Base-by-base conservation (phyloP, 495 filamentous ascomycete species). In the Letharia lupina region DNA sequence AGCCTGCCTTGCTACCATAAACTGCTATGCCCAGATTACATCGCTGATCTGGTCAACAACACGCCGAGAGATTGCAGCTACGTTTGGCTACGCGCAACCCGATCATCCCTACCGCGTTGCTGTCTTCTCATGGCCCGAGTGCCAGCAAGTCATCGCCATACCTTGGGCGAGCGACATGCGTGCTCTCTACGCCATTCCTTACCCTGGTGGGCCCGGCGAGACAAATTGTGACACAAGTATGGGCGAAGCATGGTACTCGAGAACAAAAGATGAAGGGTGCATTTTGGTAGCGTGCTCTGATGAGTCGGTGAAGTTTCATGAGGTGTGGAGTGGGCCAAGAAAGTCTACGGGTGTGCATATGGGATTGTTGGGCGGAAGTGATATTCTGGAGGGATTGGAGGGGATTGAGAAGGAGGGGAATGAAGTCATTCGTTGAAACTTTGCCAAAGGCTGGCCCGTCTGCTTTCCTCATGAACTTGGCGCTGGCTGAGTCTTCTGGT, bases 101-200 rank as follows among this genome's bases (percentile, higher is more conserved):
- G 91, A 98, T 47, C 94, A 98, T 69, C 86, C 90, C 1, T 89
- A 87, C 69, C 88, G 94, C 37, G 91, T 98, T 68, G 95, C 91
- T 28, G 90, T 98, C 28, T 98, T 96, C 77, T 87, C 89, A 47
- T 98, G 95, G 95, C 94, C 94, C 3, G 89, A 90, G 61, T 98
- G 94, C 76, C 85, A 85, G 65, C 91, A 96, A 69, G 84, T 96
- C 6, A 90, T 93, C 16, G 87, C 87, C 33, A 90, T 98, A 33
- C 93, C 95, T 5, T 98, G 90, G 94, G 84, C 82, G 39, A 87
- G 87, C 57, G 87, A 93, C 66, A 88, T 91, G 62, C 64, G 79
- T 62, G 80, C 80, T 45, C 70, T 84, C 13, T 81, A 77, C 69
- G 80, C 80, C 13, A 73, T 84, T 9, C 75, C 79, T 60, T 83